Evolutionary conservation across 257 asterid species (phyloP).

Genomic region (Ocimum tenuiflorum): DNA sequence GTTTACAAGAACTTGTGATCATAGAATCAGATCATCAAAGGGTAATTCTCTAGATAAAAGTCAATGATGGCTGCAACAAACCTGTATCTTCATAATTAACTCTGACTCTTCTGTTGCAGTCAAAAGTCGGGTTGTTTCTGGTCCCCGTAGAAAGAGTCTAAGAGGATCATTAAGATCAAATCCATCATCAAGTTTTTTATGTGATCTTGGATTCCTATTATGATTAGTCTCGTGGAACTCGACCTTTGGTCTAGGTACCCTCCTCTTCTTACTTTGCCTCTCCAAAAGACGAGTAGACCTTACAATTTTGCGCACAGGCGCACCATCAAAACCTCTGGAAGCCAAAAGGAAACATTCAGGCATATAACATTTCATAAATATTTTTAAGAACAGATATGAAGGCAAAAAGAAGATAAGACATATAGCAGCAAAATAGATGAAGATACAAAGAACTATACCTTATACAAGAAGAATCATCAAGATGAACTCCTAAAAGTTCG

Average conservation of each 20-base stretch:
- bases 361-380: background rate
- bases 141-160: conserved; percentile 50
- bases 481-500: conserved; percentile 28
- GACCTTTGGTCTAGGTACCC: conserved; percentile 34
- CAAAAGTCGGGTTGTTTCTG: conserved; percentile 69
- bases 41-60: background rate
- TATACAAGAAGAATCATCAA: conserved; percentile 28
- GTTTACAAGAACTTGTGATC: conserved; percentile 4
- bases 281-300: conserved; percentile 66
- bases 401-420: background rate
- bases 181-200: conserved; percentile 31
- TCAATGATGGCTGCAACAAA: conserved; percentile 17
- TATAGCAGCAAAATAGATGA: background rate
- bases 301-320: conserved; percentile 41
- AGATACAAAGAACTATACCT: conserved; percentile 32
- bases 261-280: conserved; percentile 62
- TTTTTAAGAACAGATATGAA: no score
- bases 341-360: conserved; percentile 17
- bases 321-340: conserved; percentile 28
- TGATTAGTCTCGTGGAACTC: conserved; percentile 38
- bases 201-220: conserved; percentile 33
- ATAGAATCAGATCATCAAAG: conserved; percentile 3
- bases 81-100: conserved; percentile 73
- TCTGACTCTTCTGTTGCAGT: conserved; percentile 66
- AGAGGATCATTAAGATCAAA: conserved; percentile 56